Evolutionary conservation across 495 filamentous ascomycete species (phyloP), one percentile per base, ranked within the genome.

Genomic region (Hypoxylon perforatum): DNA sequence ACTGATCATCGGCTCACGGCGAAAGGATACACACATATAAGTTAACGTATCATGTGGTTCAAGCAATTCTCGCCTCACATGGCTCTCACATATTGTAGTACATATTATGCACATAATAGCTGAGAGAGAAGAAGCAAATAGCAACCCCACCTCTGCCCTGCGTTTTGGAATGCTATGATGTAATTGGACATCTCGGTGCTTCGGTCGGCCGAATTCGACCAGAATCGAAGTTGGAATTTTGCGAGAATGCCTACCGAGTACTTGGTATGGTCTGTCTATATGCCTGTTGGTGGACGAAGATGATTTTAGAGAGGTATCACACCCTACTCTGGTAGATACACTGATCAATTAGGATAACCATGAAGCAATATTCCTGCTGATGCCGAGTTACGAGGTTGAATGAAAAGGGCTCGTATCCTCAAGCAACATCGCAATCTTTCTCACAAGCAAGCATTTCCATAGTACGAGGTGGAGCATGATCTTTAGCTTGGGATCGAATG

Each of bases 161-260:
- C 21, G 15, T 52, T n/a, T n/a, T 30, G 9, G 36, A 61, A 61
- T 61, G 41, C 38, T 67, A 67, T 67, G 64, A 67, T 67, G 64
- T 11, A 65, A 69, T 69, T 69, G 56, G 66, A n/a, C 45, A 48
- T 39, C 57, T 69, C 66, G 66, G 66, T 65, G 61, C 42, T 69
- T 69, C 52, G 36, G 52, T 69, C 66, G 66, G 66, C 66, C 61
- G 61, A 65, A 69, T 57, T 61, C 21, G 17, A 44, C 33, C 14
- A 44, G 33, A 56, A 21, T 42, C 4, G 36, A 3, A n/a, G 30
- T 4, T 33, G 30, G 7, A 33, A 33, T 33, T 33, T 10, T 33
- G 30, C 11, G 7, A 33, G 30, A 33, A 3, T 28, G 25, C 25
- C 8, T 28, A 28, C 25, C 3, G 8, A 28, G 8, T 28, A 28